Evolutionary conservation across 2,329 filamentous ascomycete species (phyloP).

Genomic region (Ceratocystis cubensis): DNA sequence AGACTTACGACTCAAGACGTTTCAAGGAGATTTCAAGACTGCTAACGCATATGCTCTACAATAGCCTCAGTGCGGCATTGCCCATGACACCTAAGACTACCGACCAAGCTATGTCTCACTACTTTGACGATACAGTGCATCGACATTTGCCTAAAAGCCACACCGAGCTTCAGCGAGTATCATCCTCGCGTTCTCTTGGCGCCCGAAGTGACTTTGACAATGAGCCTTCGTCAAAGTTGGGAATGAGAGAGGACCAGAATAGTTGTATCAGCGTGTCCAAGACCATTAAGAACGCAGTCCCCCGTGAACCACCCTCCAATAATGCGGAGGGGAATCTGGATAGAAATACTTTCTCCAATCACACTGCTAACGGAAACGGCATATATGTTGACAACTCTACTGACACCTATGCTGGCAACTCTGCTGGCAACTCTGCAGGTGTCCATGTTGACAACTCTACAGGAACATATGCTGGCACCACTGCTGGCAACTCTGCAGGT

Average conservation of each 20-base stretch:
- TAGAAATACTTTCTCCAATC: not conserved
- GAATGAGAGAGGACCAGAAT: not conserved
- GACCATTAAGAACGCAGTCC: constrained; percentile 7
- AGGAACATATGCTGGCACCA: too few relatives aligned
- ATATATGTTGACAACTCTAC: not conserved
- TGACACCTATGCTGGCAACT: not conserved
- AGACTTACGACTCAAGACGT: constrained; percentile 28
- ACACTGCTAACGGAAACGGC: not conserved
- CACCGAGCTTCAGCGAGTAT: constrained; percentile 54
- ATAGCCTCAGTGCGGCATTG: constrained; percentile 76
- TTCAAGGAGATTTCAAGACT: not conserved
- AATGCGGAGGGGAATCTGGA: not conserved
- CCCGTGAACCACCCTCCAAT: not conserved
- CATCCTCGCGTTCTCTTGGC: constrained; percentile 71
- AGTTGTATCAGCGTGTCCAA: not conserved
- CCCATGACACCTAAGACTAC: constrained; percentile 84
- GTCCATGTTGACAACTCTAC: not conserved
- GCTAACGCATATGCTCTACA: not conserved
- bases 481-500: not conserved
- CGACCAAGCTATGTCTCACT: constrained; percentile 70
- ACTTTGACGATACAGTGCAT: constrained; percentile 81
- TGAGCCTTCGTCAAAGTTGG: not conserved
- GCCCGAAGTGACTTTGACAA: constrained; percentile 62
- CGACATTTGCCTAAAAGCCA: constrained; percentile 29
- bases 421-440: not conserved